A percentile compares a stretch with the other conserved stretches of the same genome.
Evolutionary conservation across 2,329 filamentous ascomycete species (phyloP).

Genomic region (Epichloe baconii): DNA sequence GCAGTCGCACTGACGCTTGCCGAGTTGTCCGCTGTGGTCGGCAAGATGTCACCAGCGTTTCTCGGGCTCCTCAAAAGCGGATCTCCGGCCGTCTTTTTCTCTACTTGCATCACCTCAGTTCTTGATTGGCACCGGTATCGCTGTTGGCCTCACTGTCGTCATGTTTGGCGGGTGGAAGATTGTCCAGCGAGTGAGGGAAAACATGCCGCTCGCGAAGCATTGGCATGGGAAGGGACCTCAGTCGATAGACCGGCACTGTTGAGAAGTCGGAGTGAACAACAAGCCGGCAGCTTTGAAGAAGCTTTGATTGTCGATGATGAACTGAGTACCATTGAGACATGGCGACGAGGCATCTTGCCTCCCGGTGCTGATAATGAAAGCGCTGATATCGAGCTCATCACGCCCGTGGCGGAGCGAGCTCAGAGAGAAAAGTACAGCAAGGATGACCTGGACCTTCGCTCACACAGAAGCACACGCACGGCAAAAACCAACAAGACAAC

Average conservation of each 20-base stretch:
- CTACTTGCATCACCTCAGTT: slow-evolving; percentile 86
- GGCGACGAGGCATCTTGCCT: slow-evolving; percentile 42
- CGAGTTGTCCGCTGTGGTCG: slow-evolving; percentile 71
- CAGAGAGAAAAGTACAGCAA: slow-evolving; percentile 22
- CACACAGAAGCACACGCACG: slow-evolving; percentile 21
- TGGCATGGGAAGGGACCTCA: slow-evolving; percentile 13
- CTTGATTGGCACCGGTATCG: slow-evolving; percentile 79
- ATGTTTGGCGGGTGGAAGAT: slow-evolving; percentile 97
- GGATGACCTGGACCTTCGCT: slow-evolving; percentile 27
- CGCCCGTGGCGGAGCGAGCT: slow-evolving; percentile 38
- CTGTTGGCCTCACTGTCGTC: slow-evolving; percentile 85
- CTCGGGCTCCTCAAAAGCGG: slow-evolving; percentile 63
- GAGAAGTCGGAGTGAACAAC: slow-evolving; percentile 17
- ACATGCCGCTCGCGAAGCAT: slow-evolving; percentile 17
- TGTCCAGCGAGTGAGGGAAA: slow-evolving; percentile 64
- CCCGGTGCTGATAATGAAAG: slow-evolving; percentile 29
- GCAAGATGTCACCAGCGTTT: slow-evolving; percentile 74
- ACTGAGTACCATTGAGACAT: slow-evolving; percentile 43
- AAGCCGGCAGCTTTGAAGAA: slow-evolving; percentile 32
- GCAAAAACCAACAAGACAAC: slow-evolving; percentile 14
- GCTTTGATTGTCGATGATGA: slow-evolving; percentile 45
- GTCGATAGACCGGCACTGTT: slow-evolving; percentile 14
- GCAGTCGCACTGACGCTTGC: slow-evolving; percentile 87
- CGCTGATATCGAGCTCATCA: slow-evolving; percentile 44
- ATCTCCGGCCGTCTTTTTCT: slow-evolving; percentile 78